phyloP scores from a whole-genome alignment of 306 rosid species.

The Vachellia collinsii region DNA sequence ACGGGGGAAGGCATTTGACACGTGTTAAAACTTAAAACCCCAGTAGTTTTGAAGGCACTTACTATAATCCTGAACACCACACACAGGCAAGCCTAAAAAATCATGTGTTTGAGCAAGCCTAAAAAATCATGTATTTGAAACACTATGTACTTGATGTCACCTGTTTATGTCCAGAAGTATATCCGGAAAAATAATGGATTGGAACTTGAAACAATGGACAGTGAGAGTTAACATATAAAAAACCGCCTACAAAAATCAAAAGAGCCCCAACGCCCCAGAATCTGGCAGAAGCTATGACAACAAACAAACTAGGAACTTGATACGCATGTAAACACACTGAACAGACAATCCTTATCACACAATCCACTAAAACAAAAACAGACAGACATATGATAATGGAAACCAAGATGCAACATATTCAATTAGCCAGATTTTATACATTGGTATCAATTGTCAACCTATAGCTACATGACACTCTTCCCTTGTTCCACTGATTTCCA shows the following conservation, averaged over 20 bases:
- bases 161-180: not conserved
- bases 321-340: not conserved
- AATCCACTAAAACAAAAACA: not conserved
- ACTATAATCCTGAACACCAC: not conserved
- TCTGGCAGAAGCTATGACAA: constrained; percentile 11
- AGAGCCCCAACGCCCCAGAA: not conserved
- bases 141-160: not conserved
- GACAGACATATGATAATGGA: not conserved
- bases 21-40: not conserved
- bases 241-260: not conserved
- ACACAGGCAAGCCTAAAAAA: not conserved
- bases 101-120: constrained; percentile 1
- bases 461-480: not conserved
- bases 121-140: not conserved
- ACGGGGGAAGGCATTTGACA: not conserved
- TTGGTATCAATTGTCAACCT: not conserved
- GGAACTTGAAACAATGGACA: constrained; percentile 7
- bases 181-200: not conserved
- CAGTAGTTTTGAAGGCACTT: not conserved
- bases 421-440: not conserved
- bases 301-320: constrained; percentile 2
- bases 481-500: constrained; percentile 11
- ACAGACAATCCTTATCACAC: constrained; percentile 18
- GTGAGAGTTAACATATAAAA: constrained; percentile 2
- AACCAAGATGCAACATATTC: constrained; percentile 3